Percentiles rank a stretch among this genome's conserved stretches.
phyloP scores from a whole-genome alignment of 148 eudicot genomes.

The Fagopyrum tataricum region DNA sequence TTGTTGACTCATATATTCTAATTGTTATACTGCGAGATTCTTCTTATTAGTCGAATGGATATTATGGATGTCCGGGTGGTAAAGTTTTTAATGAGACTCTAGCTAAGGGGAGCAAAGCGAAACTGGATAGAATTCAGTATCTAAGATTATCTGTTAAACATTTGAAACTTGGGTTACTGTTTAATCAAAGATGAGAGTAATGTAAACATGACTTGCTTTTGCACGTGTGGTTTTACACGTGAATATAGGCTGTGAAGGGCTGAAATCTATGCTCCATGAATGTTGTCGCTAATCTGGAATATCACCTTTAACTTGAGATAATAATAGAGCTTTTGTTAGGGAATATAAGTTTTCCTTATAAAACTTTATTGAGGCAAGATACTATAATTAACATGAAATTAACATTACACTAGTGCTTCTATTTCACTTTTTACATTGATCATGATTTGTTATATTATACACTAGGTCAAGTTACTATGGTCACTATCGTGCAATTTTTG shows the following conservation, averaged over 20 bases:
- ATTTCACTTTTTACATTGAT: neutral
- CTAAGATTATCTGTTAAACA: neutral
- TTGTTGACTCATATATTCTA: no score
- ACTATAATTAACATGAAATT: neutral
- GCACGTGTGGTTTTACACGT: neutral
- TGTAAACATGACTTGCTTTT: neutral
- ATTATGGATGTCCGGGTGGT: no score
- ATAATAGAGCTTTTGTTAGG: neutral
- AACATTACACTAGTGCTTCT: neutral
- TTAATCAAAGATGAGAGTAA: neutral
- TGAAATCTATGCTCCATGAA: neutral
- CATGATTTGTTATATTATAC: neutral
- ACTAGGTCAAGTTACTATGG: neutral
- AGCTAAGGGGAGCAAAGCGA: no score
- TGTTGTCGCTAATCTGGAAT: neutral
- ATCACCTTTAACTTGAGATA: neutral
- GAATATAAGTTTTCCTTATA: neutral
- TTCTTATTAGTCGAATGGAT: no score
- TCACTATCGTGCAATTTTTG: neutral
- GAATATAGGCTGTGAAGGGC: neutral
- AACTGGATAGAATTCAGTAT: neutral
- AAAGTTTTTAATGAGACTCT: no score
- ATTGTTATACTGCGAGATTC: no score
- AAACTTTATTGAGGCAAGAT: neutral
- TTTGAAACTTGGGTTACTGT: neutral